Evolutionary conservation across 176 grass and related monocot species (phyloP).

Genomic region (Zizania latifolia): DNA sequence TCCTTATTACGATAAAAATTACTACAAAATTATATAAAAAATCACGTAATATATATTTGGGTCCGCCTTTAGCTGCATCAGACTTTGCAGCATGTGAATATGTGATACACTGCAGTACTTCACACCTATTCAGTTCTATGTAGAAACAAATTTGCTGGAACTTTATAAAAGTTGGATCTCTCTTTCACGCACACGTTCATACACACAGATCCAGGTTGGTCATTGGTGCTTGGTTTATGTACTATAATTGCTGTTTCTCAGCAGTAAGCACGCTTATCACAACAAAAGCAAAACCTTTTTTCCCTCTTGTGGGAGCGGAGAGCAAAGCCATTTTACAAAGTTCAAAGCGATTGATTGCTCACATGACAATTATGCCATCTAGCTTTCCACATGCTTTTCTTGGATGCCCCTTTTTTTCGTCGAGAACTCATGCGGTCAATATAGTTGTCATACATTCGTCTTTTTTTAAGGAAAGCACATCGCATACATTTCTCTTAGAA

Average conservation of each 20-base stretch:
- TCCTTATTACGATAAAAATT: too few species aligned
- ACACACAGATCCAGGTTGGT: slow-evolving; percentile 1
- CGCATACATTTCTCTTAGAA: not conserved
- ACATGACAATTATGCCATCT: not conserved
- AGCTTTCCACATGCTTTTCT: not conserved
- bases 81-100: too few species aligned
- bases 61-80: too few species aligned
- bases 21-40: too few species aligned
- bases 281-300: not conserved
- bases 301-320: not conserved
- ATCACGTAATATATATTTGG: too few species aligned
- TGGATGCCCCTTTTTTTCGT: not conserved
- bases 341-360: slow-evolving; percentile 16
- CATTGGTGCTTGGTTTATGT: not conserved
- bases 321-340: not conserved
- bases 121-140: too few species aligned
- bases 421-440: not conserved
- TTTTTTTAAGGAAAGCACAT: too few species aligned
- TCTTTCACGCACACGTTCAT: too few species aligned
- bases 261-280: not conserved
- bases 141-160: not conserved
- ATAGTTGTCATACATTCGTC: not conserved
- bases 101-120: too few species aligned
- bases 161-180: not conserved
- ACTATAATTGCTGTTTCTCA: not conserved